Evolutionary conservation across 768 basidiomycete species (phyloP).

Genomic region (Rubroboletus satanas): DNA sequence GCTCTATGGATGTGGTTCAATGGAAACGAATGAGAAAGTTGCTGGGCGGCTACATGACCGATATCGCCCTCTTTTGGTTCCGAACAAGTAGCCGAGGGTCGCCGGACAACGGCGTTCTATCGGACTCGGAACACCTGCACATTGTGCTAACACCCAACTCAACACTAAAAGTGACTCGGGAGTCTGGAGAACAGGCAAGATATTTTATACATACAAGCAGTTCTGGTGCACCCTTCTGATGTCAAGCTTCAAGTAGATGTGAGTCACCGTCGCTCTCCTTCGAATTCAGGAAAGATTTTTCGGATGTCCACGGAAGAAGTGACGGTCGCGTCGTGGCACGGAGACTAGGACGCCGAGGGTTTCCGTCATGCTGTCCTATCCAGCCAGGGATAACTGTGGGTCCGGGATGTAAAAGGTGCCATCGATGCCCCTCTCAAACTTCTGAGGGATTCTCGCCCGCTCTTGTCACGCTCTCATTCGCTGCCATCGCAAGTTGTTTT

Average conservation of each 20-base stretch:
- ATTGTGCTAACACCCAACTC: too few relatives aligned
- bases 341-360: too few relatives aligned
- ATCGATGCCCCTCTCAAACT: background rate
- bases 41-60: background rate
- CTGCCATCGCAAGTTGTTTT: background rate
- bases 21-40: background rate
- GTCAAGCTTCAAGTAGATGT: too few relatives aligned
- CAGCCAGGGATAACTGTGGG: background rate
- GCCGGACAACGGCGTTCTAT: too few relatives aligned
- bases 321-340: background rate
- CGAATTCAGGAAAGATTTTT: background rate
- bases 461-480: slow-evolving; percentile 4
- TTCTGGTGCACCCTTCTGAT: too few relatives aligned
- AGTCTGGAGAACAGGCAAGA: too few relatives aligned
- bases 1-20: background rate
- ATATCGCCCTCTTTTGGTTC: background rate
- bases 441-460: background rate
- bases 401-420: background rate
- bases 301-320: background rate
- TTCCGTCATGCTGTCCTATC: background rate
- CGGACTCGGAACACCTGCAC: too few relatives aligned
- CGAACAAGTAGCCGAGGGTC: background rate
- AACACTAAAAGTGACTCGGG: too few relatives aligned
- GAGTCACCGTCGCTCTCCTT: background rate
- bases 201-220: too few relatives aligned